These are phyloP conservation scores for Fraxinus americana DNA, from an alignment of 257 asterid species.

Conservation along the genomic window DNA sequence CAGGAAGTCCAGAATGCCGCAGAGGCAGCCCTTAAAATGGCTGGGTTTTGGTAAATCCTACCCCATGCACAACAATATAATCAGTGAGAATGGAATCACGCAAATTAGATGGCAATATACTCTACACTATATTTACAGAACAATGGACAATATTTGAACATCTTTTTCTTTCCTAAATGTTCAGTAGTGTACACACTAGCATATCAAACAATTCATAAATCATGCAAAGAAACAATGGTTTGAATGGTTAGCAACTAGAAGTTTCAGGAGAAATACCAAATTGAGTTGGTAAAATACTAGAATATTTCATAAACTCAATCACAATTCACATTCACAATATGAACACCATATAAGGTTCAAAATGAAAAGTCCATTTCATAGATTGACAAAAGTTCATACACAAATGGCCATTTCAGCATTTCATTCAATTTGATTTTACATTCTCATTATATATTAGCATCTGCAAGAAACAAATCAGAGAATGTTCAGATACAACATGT, in stretches of 20 bases:
- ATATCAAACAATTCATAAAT: not conserved
- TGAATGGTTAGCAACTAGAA: not conserved
- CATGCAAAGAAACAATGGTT: not conserved
- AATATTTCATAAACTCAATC: not conserved
- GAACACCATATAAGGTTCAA: no score
- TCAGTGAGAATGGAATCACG: not conserved
- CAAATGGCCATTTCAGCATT: not conserved
- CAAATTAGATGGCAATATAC: not conserved
- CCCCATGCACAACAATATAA: conserved; percentile 10
- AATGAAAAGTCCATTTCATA: no score
- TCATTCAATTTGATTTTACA: not conserved
- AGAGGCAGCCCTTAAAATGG: conserved; percentile 77
- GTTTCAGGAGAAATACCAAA: not conserved
- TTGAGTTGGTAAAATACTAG: not conserved
- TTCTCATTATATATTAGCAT: not conserved
- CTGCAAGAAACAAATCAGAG: not conserved
- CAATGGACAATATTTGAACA: not conserved
- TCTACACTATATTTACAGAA: not conserved
- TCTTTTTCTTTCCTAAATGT: not conserved
- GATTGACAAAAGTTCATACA: no score
- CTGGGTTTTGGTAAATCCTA: conserved; percentile 96
- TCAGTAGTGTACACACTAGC: not conserved
- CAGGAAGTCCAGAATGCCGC: conserved; percentile 96
- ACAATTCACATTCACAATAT: no score
- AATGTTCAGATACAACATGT: not conserved